phyloP scores from a whole-genome alignment of 2,329 filamentous ascomycete genomes.

The Piedraia hortae region DNA sequence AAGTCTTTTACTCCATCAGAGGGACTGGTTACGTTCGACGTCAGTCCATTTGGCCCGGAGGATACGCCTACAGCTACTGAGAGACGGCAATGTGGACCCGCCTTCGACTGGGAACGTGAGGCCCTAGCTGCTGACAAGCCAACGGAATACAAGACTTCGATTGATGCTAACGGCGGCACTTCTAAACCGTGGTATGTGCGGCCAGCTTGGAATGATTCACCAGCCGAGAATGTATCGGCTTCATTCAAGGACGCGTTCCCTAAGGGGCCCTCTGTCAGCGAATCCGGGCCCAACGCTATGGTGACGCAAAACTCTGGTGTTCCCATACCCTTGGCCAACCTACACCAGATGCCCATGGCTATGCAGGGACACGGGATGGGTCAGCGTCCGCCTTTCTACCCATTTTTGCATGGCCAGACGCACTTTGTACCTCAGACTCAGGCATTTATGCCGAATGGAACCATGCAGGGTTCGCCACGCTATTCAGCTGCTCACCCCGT shows the following conservation, averaged over 20 bases:
- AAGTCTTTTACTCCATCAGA: slow-evolving; percentile 53
- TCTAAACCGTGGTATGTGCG: slow-evolving; percentile 59
- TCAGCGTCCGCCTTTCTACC: slow-evolving; percentile 50
- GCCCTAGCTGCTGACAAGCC: slow-evolving; percentile 32
- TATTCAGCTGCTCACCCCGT: slow-evolving; percentile 31
- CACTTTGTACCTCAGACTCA: slow-evolving; percentile 70
- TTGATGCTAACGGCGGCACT: slow-evolving; percentile 54
- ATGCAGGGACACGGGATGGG: slow-evolving; percentile 43
- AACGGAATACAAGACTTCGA: slow-evolving; percentile 27
- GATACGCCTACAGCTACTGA: not conserved
- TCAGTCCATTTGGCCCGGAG: slow-evolving; percentile 8
- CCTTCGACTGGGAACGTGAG: slow-evolving; percentile 35
- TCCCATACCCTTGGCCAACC: slow-evolving; percentile 41
- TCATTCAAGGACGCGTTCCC: slow-evolving; percentile 64
- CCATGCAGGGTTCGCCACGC: slow-evolving; percentile 55
- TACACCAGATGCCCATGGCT: slow-evolving; percentile 47
- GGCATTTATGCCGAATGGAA: slow-evolving; percentile 48
- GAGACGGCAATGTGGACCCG: slow-evolving; percentile 2
- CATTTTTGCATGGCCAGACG: slow-evolving; percentile 35
- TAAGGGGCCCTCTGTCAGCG: slow-evolving; percentile 16
- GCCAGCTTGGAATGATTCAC: slow-evolving; percentile 37
- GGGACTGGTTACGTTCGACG: slow-evolving; percentile 35
- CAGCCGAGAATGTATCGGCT: slow-evolving; percentile 43
- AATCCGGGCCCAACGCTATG: slow-evolving; percentile 31
- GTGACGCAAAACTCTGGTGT: slow-evolving; percentile 33